Evolutionary conservation across 805 yeast genomes (phyloP), one percentile per base, ranked within the genome.

Genomic region (Lachancea sp.): DNA sequence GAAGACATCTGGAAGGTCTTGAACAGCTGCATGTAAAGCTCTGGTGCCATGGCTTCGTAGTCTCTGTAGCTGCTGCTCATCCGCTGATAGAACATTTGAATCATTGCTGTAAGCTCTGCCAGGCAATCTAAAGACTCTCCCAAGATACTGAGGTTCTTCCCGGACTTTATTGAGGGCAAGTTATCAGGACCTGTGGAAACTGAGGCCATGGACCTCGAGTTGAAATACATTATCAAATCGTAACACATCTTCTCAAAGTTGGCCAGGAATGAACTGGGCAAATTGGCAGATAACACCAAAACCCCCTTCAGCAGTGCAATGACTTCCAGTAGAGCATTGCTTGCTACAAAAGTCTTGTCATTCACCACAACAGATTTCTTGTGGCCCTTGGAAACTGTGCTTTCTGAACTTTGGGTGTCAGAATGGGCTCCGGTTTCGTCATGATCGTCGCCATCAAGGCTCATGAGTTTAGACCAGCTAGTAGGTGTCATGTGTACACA

Each of bases 341-440:
- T 77, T 1, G 82, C 75, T 32, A 78, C 80, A 54, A 75, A 78
- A 0, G 82, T 74, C 44, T 74, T 72, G 34, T 75, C 78, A 17
- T 73, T 78, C 33, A 82, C 74, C 37, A 73, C 71, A 30, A 67
- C 65, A 0, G 73, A 66, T 49, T 69, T 64, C 43, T 66, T 62
- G 36, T 67, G 68, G 6, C 70, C 70, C 11, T 45, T 43, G 10
- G 38, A 44, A 6, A 42, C 19, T 13, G 19, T 19, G 11, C 6
- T 17, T 15, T 32, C 35, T 13, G 35, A 5, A 19, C 11, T 19
- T 16, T 15, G 19, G 7, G 35, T 16, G 3, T 32, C 19, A 13
- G 35, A 15, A 3, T 16, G 26, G 46, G 30, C 36, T 48, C 26
- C 41, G 63, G 50, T 18, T 3, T 35, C 38, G 6, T 15, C 12